Evolutionary conservation across 257 asterid species (phyloP).

Genomic region (Solanum bulbocastanum): DNA sequence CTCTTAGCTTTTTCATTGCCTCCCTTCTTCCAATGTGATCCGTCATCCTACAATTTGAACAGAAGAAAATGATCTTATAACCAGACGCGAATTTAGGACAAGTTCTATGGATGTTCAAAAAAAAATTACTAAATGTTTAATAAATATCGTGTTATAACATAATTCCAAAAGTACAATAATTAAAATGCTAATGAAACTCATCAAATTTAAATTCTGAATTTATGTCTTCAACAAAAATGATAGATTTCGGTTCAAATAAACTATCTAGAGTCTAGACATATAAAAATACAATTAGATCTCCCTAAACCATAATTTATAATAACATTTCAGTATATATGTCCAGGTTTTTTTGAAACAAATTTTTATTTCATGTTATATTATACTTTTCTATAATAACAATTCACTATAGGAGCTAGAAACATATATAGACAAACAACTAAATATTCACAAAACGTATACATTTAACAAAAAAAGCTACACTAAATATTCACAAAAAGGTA

Average conservation of each 20-base stretch:
- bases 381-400: too few relatives aligned
- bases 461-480: not conserved
- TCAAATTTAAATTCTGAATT: not conserved
- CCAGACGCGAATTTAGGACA: not conserved
- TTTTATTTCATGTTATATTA: too few relatives aligned
- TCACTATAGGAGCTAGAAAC: fast-evolving
- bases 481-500: not conserved
- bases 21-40: conserved; percentile 38
- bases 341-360: not conserved
- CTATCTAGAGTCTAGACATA: not conserved
- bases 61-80: not conserved
- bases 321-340: not conserved
- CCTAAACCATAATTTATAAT: not conserved
- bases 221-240: not conserved
- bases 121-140: not conserved
- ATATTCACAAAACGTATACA: not conserved
- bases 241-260: not conserved
- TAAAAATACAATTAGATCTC: not conserved
- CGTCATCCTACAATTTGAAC: conserved; percentile 13
- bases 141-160: too few relatives aligned
- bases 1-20: conserved; percentile 7
- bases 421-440: not conserved
- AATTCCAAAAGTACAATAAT: not conserved
- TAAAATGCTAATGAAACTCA: not conserved
- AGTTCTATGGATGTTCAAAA: too few relatives aligned